A percentile compares a stretch with the other conserved stretches of the same genome.
Evolutionary conservation across 371 early-diverging fungal genomes (phyloP).

Genomic region (Actinomucor elegans): DNA sequence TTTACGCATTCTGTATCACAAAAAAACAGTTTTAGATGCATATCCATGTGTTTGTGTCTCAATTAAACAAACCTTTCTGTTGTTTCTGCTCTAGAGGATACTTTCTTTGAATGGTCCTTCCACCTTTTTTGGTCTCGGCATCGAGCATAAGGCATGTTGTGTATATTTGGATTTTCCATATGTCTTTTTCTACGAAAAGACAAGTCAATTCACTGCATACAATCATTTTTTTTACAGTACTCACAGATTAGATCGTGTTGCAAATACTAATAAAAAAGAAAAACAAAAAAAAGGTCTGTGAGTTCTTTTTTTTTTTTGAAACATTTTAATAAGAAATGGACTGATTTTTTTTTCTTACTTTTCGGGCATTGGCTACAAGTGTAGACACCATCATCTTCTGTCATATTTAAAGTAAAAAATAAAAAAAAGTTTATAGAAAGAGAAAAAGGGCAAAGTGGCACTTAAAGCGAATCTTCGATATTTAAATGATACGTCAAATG

Average conservation of each 20-base stretch:
- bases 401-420: neutral
- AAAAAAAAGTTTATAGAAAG: neutral
- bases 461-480: neutral
- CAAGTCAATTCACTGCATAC: neutral
- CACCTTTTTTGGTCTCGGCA: slow-evolving; percentile 58
- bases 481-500: neutral
- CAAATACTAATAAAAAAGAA: slow-evolving; percentile 33
- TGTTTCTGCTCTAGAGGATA: slow-evolving; percentile 52
- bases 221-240: too few species aligned
- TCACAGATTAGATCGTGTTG: slow-evolving; percentile 52
- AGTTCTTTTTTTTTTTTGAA: neutral
- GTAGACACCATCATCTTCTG: neutral
- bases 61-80: slow-evolving; percentile 57
- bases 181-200: slow-evolving; percentile 32
- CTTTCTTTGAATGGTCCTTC: slow-evolving; percentile 56
- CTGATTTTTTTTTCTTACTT: slow-evolving; percentile 11
- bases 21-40: too few species aligned
- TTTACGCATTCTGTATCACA: slow-evolving; percentile 55
- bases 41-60: slow-evolving; percentile 6
- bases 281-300: slow-evolving; percentile 1
- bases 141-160: slow-evolving; percentile 56
- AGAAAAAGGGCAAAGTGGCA: neutral
- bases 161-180: slow-evolving; percentile 40
- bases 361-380: slow-evolving; percentile 22
- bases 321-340: neutral